These are phyloP conservation scores for Gloeophyllum trabeum DNA, from an alignment of 768 basidiomycete species.

Conservation along the genomic window DNA sequence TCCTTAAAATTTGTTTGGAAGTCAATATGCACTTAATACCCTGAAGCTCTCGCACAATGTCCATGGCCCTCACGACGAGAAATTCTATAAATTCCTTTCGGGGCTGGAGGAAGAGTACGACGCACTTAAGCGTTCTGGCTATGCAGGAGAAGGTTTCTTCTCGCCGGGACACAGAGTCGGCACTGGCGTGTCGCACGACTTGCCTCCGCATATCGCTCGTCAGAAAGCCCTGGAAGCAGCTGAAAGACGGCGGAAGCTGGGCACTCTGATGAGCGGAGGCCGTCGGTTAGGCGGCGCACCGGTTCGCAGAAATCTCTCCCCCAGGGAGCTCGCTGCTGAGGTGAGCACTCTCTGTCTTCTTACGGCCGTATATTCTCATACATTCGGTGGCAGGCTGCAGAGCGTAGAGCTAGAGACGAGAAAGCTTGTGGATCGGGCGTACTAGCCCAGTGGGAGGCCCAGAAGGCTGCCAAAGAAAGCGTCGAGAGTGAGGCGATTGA, in stretches of 20 bases:
- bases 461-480: constrained; percentile 60
- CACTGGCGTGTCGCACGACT: constrained; percentile 50
- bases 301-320: constrained; percentile 32
- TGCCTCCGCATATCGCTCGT: constrained; percentile 54
- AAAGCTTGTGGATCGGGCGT: constrained; percentile 60
- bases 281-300: constrained; percentile 52
- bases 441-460: constrained; percentile 46
- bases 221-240: constrained; percentile 69
- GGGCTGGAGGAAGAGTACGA: constrained; percentile 81
- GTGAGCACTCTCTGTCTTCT: constrained; percentile 27
- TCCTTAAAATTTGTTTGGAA: too few relatives aligned
- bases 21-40: too few relatives aligned
- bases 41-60: constrained; percentile 77
- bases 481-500: constrained; percentile 49
- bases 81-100: constrained; percentile 64
- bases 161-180: constrained; percentile 65
- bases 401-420: constrained; percentile 64
- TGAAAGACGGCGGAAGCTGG: constrained; percentile 50
- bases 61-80: constrained; percentile 83
- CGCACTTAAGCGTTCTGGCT: constrained; percentile 66
- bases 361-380: not conserved
- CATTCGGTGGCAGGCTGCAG: constrained; percentile 60
- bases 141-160: constrained; percentile 87
- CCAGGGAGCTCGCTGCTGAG: constrained; percentile 64
- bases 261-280: constrained; percentile 34